Evolutionary conservation across 805 yeast species (phyloP), one percentile per base, ranked within the genome.

Genomic region (Saturnispora zaruensis): DNA sequence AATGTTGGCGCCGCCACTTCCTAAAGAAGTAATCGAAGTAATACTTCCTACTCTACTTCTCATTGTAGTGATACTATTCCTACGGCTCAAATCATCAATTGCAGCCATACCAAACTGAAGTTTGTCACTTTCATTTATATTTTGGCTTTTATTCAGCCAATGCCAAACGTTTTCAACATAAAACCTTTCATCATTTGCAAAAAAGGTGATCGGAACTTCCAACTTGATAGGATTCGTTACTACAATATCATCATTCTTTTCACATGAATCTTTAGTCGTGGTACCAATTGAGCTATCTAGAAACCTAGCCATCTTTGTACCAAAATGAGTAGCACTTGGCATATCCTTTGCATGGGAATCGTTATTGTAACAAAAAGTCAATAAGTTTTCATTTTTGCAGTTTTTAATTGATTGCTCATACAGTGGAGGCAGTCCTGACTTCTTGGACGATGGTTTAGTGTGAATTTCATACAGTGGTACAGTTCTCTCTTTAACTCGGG

Each of bases 391-490:
- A 56, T 79, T 74, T 0, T 73, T 69, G 56, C 84, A 76, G 45
- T 71, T 69, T 18, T 71, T 72, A 36, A 83, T 68, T 5, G 78
- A 73, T 57, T 84, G 90, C 50, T 82, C 82, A 63, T 82, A 68
- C 50, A 84, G 56, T 2, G 66, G 55, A 6, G 46, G 45, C 4
- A 42, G 9, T 5, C n/a, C 26, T 16, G 18, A 11, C 9, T 36
- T 41, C 18, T 48, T 48, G 9, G 38, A 33, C 16, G 37, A 23
- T 13, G 52, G 41, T 60, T 73, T 79, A 0, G 90, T 77, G 55
- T 81, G 76, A 33, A 85, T 70, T 60, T 85, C 91, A 53, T 83
- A 71, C 16, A 85, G 60, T 0, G 85, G 72, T 7, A 82, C 68
- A 3, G 73, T 68, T 47, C 84, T 70, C 53, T 84, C 90, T 53